phyloP scores from a whole-genome alignment of 768 basidiomycete genomes.

The Leucosporidium creatinivorum region DNA sequence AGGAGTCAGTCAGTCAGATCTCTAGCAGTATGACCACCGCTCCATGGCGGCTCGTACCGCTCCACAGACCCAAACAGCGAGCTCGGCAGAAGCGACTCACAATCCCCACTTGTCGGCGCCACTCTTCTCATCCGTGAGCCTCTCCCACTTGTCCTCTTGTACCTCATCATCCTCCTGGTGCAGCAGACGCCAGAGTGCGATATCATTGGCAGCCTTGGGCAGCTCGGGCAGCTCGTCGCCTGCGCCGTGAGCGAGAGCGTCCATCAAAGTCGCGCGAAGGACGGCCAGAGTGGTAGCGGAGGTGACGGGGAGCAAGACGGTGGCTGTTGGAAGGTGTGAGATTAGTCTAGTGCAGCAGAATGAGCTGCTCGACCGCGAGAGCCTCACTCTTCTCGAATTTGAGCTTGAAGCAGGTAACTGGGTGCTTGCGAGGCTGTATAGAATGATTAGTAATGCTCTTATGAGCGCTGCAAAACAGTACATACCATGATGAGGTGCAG shows the following conservation, averaged over 20 bases:
- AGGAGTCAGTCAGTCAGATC: too few species aligned
- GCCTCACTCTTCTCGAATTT: too few species aligned
- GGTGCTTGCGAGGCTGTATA: too few species aligned
- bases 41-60: background rate
- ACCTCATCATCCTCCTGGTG: background rate
- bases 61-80: background rate
- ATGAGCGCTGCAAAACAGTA: too few species aligned
- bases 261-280: constrained; percentile 7
- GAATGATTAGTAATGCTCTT: too few species aligned
- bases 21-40: background rate
- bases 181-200: constrained; percentile 26
- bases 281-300: constrained; percentile 11
- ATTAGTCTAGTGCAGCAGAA: too few species aligned
- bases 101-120: constrained; percentile 28
- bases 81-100: constrained; percentile 7
- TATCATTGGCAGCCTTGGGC: constrained; percentile 1
- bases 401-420: too few species aligned
- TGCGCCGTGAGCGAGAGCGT: constrained; percentile 9
- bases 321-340: constrained; percentile 11
- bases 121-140: constrained; percentile 25
- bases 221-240: background rate
- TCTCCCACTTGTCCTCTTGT: constrained; percentile 17
- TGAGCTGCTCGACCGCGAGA: too few species aligned
- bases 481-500: too few species aligned
- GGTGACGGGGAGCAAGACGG: constrained; percentile 23